phyloP scores from a whole-genome alignment of 768 basidiomycete genomes.

The Hygrocybe coccinea region DNA sequence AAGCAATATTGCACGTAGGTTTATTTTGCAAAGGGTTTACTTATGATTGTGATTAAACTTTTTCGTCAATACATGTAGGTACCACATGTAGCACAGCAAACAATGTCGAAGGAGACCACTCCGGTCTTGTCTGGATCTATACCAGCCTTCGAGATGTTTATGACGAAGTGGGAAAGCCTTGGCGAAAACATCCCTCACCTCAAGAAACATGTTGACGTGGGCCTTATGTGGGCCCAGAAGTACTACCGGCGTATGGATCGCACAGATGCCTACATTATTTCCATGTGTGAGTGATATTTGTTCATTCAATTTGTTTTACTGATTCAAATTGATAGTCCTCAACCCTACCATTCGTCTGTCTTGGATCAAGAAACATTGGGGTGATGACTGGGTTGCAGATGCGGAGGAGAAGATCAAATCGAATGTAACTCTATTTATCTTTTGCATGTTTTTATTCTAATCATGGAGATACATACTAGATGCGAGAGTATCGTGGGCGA shows the following conservation, averaged over 20 bases:
- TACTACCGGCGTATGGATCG: slow-evolving; percentile 10
- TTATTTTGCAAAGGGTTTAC: neutral
- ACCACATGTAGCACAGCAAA: slow-evolving; percentile 11
- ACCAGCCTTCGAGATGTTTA: slow-evolving; percentile 18
- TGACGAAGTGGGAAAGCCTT: slow-evolving; percentile 12
- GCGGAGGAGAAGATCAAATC: slow-evolving; percentile 10
- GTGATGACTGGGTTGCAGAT: slow-evolving; percentile 5
- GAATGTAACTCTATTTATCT: slow-evolving; percentile 6
- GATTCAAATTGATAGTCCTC: slow-evolving; percentile 10
- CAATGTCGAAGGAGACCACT: slow-evolving; percentile 15
- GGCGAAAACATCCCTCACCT: neutral
- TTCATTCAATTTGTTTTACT: neutral
- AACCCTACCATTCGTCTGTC: slow-evolving; percentile 14
- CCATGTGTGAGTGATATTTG: slow-evolving; percentile 6
- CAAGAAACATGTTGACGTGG: neutral
- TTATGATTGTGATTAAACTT: too few relatives aligned
- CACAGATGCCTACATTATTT: slow-evolving; percentile 12
- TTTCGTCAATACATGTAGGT: neutral
- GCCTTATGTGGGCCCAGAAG: neutral
- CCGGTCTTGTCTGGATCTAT: slow-evolving; percentile 17
- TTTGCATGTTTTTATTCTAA: slow-evolving; percentile 1
- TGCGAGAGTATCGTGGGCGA: neutral
- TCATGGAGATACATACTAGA: neutral
- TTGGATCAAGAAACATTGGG: slow-evolving; percentile 18
- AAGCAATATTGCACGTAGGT: slow-evolving; percentile 1